phyloP scores from a whole-genome alignment of 345 rosid genomes.

The Eucalyptus grandis region DNA sequence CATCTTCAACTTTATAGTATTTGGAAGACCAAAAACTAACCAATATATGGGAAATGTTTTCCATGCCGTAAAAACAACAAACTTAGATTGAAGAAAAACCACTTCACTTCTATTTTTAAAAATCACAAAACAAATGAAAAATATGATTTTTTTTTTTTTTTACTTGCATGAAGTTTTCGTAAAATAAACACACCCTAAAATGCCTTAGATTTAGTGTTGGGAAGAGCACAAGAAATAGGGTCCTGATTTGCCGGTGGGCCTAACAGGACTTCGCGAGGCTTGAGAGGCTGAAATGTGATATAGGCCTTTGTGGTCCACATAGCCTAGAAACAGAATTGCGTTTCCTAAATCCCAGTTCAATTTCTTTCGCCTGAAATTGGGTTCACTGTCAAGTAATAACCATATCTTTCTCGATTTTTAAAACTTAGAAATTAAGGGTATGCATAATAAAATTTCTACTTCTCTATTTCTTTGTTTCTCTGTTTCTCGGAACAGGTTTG shows the following conservation, averaged over 20 bases:
- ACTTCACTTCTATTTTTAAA: not conserved
- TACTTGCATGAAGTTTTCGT: not conserved
- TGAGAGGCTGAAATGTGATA: not conserved
- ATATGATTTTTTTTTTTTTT: too few species aligned
- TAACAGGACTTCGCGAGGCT: not conserved
- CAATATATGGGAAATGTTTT: not conserved
- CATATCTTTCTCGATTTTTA: accelerated
- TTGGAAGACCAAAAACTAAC: not conserved
- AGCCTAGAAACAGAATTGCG: not conserved
- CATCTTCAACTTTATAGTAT: not conserved
- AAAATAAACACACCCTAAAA: not conserved
- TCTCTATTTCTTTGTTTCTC: too few species aligned
- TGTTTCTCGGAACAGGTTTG: too few species aligned
- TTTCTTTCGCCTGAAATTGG: not conserved
- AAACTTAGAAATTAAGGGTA: not conserved
- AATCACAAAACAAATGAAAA: not conserved
- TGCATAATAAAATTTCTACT: too few species aligned
- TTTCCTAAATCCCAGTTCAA: not conserved
- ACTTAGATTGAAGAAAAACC: not conserved
- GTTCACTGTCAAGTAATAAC: not conserved
- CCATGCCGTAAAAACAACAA: not conserved
- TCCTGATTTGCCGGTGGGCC: not conserved
- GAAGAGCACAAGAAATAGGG: not conserved
- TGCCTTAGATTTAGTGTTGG: not conserved
- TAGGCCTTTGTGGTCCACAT: not conserved